Evolutionary conservation across 2,329 filamentous ascomycete species (phyloP).

Genomic region (Colletotrichum chrysophilum): DNA sequence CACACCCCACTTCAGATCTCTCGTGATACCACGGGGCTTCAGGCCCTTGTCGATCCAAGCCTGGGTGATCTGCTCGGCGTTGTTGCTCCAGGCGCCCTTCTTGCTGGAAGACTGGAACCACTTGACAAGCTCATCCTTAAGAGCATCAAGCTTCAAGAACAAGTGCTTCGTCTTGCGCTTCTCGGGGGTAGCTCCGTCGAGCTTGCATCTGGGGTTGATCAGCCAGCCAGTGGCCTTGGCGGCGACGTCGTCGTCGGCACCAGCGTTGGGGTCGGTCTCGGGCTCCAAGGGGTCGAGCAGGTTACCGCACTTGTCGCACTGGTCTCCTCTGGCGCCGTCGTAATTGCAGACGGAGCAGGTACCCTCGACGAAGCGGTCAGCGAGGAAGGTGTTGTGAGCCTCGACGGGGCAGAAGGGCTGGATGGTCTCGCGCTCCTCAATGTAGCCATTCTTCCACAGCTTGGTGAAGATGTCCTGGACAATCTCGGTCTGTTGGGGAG

Average conservation of each 20-base stretch:
- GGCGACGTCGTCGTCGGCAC: constrained; percentile 32
- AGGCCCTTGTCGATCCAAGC: constrained; percentile 85
- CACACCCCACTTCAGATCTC: constrained; percentile 90
- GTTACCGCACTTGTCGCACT: constrained; percentile 71
- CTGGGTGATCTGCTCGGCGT: constrained; percentile 77
- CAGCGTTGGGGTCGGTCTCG: constrained; percentile 38
- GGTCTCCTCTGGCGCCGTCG: constrained; percentile 73
- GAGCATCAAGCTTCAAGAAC: constrained; percentile 84
- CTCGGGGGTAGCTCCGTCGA: constrained; percentile 83
- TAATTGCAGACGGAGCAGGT: constrained; percentile 78
- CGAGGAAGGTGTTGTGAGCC: constrained; percentile 75
- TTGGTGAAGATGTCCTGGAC: constrained; percentile 89
- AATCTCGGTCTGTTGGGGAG: constrained; percentile 86
- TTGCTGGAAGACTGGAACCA: constrained; percentile 79
- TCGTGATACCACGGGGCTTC: constrained; percentile 85
- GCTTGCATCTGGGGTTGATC: constrained; percentile 88
- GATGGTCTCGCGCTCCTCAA: constrained; percentile 84
- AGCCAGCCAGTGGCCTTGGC: constrained; percentile 53
- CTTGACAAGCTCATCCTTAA: constrained; percentile 76
- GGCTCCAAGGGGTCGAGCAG: constrained; percentile 74
- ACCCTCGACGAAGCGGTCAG: constrained; percentile 86
- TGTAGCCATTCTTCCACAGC: constrained; percentile 85
- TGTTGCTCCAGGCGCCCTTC: constrained; percentile 78
- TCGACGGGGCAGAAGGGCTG: constrained; percentile 84
- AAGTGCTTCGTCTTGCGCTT: constrained; percentile 87